Evolutionary conservation across 768 basidiomycete species (phyloP), one percentile per base, ranked within the genome.

Genomic region (Agrocybe pediades): DNA sequence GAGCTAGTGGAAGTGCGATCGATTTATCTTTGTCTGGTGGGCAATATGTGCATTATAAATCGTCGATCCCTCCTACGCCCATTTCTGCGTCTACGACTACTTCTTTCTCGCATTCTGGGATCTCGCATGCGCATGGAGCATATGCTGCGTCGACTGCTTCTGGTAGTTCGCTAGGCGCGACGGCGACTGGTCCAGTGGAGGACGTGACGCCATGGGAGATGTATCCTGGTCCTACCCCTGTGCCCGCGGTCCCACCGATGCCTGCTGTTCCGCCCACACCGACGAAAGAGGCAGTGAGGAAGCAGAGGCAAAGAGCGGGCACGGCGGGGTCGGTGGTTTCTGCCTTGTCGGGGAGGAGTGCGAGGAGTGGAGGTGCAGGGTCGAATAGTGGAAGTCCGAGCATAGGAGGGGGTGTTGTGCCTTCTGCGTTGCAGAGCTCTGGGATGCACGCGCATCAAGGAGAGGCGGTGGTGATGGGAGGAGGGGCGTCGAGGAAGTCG

Each of bases 161-260:
- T 2, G 24, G 39, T 5, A 19, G 7, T 30, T 30, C 33, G 33
- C 11, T n/a, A 23, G 49, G 33, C 19, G 45, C 33, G 9, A 39
- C 49, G 25, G 26, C 47, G n/a, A 58, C 61, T 17, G 58, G 57
- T 0, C 49, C 55, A 2, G 51, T 53, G 27, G 55, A 56, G 41
- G 61, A 62, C 24, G 61, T 62, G 0, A 62, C 58, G 6, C 61
- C 65, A 29, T 66, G 65, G 65, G 65, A 64, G 58, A 40, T 59
- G 20, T 58, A 62, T 42, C 55, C 49, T 6, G 46, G 33, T 23
- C 59, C 58, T 23, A n/a, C 29, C 17, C 51, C 44, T 16, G 41
- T 16, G 41, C 16, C 16, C 16, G 17, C 23, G 40, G 41, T 15
- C 30, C 25, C 21, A 16, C 26, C 16, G 26, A 24, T n/a, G 45